Evolutionary conservation across 169 alveolate species (phyloP), one percentile per base, ranked within the genome.

Genomic region (Eimeria praecox): DNA sequence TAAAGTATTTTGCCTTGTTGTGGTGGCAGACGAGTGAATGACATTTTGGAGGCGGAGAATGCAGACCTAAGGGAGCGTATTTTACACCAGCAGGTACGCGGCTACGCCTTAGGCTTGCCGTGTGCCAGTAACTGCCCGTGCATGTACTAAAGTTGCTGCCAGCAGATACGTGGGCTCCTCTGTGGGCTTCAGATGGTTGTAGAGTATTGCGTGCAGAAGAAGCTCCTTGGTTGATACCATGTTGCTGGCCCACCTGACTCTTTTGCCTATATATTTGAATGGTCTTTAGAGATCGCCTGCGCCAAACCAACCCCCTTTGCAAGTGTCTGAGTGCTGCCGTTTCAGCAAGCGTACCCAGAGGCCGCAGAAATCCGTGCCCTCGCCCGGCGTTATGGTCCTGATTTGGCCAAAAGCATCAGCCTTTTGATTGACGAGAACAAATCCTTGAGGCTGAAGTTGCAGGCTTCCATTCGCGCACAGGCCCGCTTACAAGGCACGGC

Each of bases 1-100:
- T 10, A 12, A 49, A 27, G 33, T 77, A 27, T 40, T 77, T 6
- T 77, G 33, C 54, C 24, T 0, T 42, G 24, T 46, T 78, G n/a
- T 44, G 35, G 64, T 30, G n/a, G 27, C 82, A 94, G 96, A 69
- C 89, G 62, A 38, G 77, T 94, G 30, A 94, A 94, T 52, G 78
- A 94, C 49, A 44, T 94, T 54, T 77, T 94, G 90, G 96, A 94
- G 80, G 94, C 94, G 40, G 96, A 94, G 24, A 94, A 94, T 42
- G 66, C 93, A 38, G 96, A 94, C 38, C 89, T 94, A 44, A 75
- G 94, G 71, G 73, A 56, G 4, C 87, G 96, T n/a, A 62, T 94
- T 24, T 33, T 94, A 22, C 90, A 82, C n/a, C 96, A 94, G 46
- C 80, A 44, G 94, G 96, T 83, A 18, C 40, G 75, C 56, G 12